phyloP scores from a whole-genome alignment of 495 filamentous ascomycete species.

The Amniculicola lignicola region DNA sequence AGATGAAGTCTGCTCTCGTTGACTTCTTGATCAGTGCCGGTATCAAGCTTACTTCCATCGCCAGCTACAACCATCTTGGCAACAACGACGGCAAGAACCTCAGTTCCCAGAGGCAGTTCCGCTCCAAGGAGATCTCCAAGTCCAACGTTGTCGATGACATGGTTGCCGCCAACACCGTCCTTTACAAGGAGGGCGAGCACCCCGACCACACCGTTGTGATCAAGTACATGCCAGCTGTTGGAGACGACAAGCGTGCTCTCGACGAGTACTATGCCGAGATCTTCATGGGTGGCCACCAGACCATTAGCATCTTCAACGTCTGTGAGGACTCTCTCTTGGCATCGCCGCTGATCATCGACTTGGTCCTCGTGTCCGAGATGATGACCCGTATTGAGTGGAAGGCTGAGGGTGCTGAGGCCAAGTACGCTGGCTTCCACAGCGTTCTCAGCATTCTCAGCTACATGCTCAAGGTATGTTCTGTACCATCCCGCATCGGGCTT shows the following conservation, averaged over 20 bases:
- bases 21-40: constrained; percentile 98
- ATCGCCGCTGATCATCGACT: constrained; percentile 96
- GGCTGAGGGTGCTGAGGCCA: constrained; percentile 56
- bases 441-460: constrained; percentile 97
- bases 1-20: constrained; percentile 99
- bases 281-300: constrained; percentile 98
- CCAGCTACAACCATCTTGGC: constrained; percentile 98
- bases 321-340: constrained; percentile 98
- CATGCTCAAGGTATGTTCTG: constrained; percentile 77
- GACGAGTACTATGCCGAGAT: constrained; percentile 99
- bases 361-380: constrained; percentile 88
- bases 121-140: constrained; percentile 99
- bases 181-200: constrained; percentile 73
- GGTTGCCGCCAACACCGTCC: constrained; percentile 89
- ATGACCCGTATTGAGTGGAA: constrained; percentile 98
- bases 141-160: constrained; percentile 98
- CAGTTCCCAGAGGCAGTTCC: constrained; percentile 95
- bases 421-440: constrained; percentile 92
- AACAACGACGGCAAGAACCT: constrained; percentile 99
- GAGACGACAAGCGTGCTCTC: constrained; percentile 97
- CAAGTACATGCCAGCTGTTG: constrained; percentile 96
- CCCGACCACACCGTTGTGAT: constrained; percentile 50
- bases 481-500: background rate
- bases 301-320: constrained; percentile 96
- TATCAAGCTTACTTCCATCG: constrained; percentile 98